Evolutionary conservation across 2,329 filamentous ascomycete genomes (phyloP).

Genomic region (Drechmeria coniospora): DNA sequence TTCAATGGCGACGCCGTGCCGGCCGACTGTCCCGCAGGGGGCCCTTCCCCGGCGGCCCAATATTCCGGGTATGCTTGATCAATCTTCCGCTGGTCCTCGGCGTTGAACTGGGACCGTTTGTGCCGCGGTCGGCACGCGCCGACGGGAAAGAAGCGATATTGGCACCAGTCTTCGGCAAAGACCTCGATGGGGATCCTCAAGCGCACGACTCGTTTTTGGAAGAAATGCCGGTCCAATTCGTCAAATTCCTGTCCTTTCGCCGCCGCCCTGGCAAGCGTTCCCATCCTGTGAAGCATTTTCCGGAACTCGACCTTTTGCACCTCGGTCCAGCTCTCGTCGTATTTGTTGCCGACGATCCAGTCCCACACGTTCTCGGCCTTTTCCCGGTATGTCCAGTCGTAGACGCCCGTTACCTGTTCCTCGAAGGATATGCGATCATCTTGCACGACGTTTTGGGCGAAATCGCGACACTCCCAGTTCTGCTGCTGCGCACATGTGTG

Average conservation of each 20-base stretch:
- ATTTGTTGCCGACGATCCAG: slow-evolving; percentile 2
- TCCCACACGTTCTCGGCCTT: slow-evolving; percentile 1
- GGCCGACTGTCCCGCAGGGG: too few species aligned
- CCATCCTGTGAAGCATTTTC: not conserved
- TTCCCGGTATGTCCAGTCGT: slow-evolving; percentile 1
- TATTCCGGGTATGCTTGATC: slow-evolving; percentile 1
- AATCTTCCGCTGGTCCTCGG: not conserved
- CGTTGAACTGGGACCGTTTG: slow-evolving; percentile 1
- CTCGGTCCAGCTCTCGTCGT: slow-evolving; percentile 1
- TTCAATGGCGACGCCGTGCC: too few species aligned
- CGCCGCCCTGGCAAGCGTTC: not conserved
- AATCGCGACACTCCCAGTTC: too few species aligned
- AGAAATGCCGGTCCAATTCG: too few species aligned
- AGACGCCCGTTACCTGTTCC: not conserved
- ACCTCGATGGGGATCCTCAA: not conserved
- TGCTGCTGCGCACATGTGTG: not conserved
- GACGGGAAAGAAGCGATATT: not conserved
- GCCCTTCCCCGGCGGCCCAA: too few species aligned
- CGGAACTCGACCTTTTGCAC: not conserved
- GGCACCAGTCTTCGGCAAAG: not conserved
- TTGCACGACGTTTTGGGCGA: not conserved
- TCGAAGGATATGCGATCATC: not conserved
- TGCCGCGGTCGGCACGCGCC: slow-evolving; percentile 1
- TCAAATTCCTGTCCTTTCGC: too few species aligned
- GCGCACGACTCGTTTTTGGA: too few species aligned